Percentiles rank a stretch among this genome's conserved stretches.
Conservation (phyloP, 176 grass and related monocot genomes). For the Oryza longistaminata region DNA sequence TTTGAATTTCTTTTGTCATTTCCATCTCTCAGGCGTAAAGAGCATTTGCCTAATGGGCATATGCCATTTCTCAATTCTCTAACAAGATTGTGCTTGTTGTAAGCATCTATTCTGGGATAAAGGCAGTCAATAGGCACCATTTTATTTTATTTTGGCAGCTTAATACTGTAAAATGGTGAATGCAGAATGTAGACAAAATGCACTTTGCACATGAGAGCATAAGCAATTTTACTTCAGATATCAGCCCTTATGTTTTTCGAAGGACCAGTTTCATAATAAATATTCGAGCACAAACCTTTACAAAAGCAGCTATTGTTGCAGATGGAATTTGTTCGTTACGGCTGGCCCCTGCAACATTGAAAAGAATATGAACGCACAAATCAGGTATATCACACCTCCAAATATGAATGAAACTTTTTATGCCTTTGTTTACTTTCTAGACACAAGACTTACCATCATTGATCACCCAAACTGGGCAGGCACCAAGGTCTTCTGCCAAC, state of each 20-base stretch:
- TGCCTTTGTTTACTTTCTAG: not conserved
- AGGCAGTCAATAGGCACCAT: not conserved
- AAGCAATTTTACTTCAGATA: not conserved
- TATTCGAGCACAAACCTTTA: constrained; percentile 63
- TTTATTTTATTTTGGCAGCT: not conserved
- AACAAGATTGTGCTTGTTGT: constrained; percentile 16
- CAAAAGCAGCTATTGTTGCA: constrained; percentile 66
- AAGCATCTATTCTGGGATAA: constrained; percentile 21
- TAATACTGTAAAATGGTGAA: not conserved
- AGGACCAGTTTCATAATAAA: not conserved
- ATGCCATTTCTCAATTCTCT: not conserved
- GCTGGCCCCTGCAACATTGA: constrained; percentile 69
- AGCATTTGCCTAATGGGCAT: not conserved
- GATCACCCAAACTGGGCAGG: constrained; percentile 83
- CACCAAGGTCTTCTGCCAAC: constrained; percentile 88
- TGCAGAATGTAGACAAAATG: not conserved
- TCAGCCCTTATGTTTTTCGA: not conserved
- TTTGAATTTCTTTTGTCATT: constrained; percentile 18
- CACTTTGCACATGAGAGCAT: not conserved
- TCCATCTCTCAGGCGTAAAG: not conserved
- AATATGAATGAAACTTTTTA: constrained; percentile 9
- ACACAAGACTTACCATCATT: constrained; percentile 70
- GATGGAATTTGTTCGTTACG: constrained; percentile 65
- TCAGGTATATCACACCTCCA: not conserved
- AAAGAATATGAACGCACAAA: constrained; percentile 27